Evolutionary conservation across 768 basidiomycete genomes (phyloP).

Genomic region (Exsudoporus frostii): DNA sequence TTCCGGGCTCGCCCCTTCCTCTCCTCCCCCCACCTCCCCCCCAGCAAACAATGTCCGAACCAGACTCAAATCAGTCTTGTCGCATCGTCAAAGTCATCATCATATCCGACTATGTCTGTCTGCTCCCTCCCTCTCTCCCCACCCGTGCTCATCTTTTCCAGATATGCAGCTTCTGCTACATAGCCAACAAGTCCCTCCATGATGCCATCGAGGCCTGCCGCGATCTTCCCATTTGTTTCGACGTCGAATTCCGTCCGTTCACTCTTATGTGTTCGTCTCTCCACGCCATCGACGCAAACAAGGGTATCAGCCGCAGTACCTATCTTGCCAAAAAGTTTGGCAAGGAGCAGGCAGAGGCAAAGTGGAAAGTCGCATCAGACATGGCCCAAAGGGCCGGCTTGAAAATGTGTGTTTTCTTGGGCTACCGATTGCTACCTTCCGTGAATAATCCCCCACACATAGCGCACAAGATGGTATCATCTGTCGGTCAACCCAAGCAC

Average conservation of each 20-base stretch:
- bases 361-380: conserved; percentile 25
- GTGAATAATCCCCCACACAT: not conserved
- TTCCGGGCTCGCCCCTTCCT: not conserved
- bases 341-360: conserved; percentile 25
- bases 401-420: conserved; percentile 19
- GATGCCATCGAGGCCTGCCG: conserved; percentile 35
- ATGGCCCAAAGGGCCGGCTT: conserved; percentile 31
- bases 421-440: not conserved
- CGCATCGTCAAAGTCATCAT: conserved; percentile 31
- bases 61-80: conserved; percentile 6
- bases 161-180: conserved; percentile 39
- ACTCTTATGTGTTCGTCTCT: conserved; percentile 25
- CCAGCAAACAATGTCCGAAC: conserved; percentile 18
- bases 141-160: conserved; percentile 13
- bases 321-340: conserved; percentile 28
- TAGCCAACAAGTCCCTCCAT: conserved; percentile 36
- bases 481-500: conserved; percentile 39
- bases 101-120: conserved; percentile 35
- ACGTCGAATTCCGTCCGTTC: conserved; percentile 37
- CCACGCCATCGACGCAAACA: conserved; percentile 17
- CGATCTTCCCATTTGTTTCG: conserved; percentile 33
- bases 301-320: conserved; percentile 19
- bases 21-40: not conserved
- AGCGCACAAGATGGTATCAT: conserved; percentile 40
- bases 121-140: not conserved